These are phyloP conservation scores for Colletotrichum shisoi DNA, from an alignment of 2,329 filamentous ascomycete species.

Conservation along the genomic window DNA sequence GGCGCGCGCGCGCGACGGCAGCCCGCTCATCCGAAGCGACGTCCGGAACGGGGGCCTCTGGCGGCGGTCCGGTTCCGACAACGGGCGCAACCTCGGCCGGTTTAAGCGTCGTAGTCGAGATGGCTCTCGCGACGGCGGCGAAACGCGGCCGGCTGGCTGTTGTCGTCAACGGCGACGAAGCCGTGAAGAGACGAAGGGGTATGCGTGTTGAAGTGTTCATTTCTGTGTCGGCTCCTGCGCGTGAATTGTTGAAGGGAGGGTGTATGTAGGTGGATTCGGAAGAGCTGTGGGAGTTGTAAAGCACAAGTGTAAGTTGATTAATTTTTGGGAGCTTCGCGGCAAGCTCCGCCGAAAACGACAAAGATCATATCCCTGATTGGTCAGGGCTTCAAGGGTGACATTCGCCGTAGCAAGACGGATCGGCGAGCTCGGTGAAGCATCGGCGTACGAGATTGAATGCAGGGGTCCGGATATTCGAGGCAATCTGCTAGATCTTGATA, in stretches of 20 bases:
- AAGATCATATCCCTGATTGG: slow-evolving; percentile 23
- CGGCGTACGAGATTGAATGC: slow-evolving; percentile 5
- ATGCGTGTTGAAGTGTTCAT: slow-evolving; percentile 56
- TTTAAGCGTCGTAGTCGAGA: slow-evolving; percentile 43
- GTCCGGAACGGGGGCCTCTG: slow-evolving; percentile 60
- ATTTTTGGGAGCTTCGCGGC: slow-evolving; percentile 32
- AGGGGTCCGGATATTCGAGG: not conserved
- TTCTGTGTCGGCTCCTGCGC: slow-evolving; percentile 18
- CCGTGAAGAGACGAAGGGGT: slow-evolving; percentile 45
- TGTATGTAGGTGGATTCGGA: slow-evolving; percentile 4
- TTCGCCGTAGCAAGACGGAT: not conserved
- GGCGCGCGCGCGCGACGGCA: slow-evolving; percentile 47
- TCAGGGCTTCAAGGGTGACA: slow-evolving; percentile 22
- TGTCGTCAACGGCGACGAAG: slow-evolving; percentile 44
- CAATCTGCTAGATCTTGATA: slow-evolving; percentile 12
- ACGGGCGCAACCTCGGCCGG: slow-evolving; percentile 61
- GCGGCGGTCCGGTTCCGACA: slow-evolving; percentile 67
- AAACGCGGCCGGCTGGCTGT: slow-evolving; percentile 41
- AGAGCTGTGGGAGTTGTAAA: not conserved
- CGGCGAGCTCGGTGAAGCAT: slow-evolving; percentile 23
- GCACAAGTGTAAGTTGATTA: slow-evolving; percentile 22
- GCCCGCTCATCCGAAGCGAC: slow-evolving; percentile 48
- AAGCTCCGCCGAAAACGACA: not conserved
- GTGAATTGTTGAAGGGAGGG: slow-evolving; percentile 1
- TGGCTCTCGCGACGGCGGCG: slow-evolving; percentile 45